Evolutionary conservation across 495 filamentous ascomycete genomes (phyloP).

Genomic region (Annulohypoxylon moriforme): DNA sequence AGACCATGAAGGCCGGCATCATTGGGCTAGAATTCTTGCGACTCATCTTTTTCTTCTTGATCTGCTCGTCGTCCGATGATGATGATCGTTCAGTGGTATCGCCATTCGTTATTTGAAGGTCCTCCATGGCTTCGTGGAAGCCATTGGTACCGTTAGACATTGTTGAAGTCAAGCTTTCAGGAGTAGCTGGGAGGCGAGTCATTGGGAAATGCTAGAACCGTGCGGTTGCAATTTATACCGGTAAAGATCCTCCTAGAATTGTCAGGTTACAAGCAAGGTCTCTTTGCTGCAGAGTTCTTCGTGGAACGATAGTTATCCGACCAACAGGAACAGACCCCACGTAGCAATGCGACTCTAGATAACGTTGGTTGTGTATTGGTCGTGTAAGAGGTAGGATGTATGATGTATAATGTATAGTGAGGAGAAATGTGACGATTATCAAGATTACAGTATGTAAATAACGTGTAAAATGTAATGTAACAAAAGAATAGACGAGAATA

Average conservation of each 20-base stretch:
- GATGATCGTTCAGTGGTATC: constrained; percentile 36
- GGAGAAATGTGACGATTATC: background rate
- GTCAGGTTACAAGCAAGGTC: background rate
- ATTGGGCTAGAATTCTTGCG: constrained; percentile 68
- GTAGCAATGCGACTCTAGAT: constrained; percentile 8
- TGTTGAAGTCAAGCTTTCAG: constrained; percentile 34
- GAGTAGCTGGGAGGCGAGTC: constrained; percentile 35
- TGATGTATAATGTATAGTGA: background rate
- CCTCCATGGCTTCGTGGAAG: constrained; percentile 40
- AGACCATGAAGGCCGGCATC: constrained; percentile 95
- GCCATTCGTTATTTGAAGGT: constrained; percentile 33
- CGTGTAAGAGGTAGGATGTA: background rate
- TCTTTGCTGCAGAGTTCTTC: constrained; percentile 3
- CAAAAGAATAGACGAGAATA: background rate
- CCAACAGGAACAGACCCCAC: constrained; percentile 13
- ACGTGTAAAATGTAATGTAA: background rate
- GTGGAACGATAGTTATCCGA: constrained; percentile 10
- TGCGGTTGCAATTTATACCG: constrained; percentile 10
- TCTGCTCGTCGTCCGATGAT: constrained; percentile 35
- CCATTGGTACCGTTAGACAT: constrained; percentile 53
- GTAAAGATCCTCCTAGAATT: background rate
- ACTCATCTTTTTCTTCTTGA: constrained; percentile 48
- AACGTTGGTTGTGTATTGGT: background rate
- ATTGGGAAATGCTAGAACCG: constrained; percentile 13
- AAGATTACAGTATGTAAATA: background rate